phyloP scores from a whole-genome alignment of 176 grass and related monocot species.

The Secale cereale region DNA sequence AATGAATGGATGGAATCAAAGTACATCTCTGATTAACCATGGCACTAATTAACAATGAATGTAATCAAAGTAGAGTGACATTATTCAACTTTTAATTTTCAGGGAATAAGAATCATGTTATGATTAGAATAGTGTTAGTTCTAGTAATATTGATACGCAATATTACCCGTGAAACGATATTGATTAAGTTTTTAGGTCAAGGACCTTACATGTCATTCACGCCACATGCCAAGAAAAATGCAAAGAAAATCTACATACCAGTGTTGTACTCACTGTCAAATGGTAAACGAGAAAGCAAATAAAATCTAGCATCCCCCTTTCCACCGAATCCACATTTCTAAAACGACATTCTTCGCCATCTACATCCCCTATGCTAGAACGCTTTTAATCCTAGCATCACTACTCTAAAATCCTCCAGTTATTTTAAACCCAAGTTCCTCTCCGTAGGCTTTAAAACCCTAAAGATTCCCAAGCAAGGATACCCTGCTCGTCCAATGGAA shows the following conservation, averaged over 20 bases:
- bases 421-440: constrained; percentile 34
- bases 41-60: background rate
- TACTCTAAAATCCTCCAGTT: constrained; percentile 3
- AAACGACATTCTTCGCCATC: constrained; percentile 20
- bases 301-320: background rate
- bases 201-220: background rate
- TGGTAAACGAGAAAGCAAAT: background rate
- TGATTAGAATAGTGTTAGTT: background rate
- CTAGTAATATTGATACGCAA: background rate
- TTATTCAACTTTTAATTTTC: background rate
- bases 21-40: background rate
- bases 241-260: background rate
- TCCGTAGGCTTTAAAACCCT: constrained; percentile 39
- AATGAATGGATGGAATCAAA: background rate
- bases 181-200: background rate
- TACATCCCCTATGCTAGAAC: constrained; percentile 27
- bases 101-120: background rate
- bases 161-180: background rate
- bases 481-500: constrained; percentile 40
- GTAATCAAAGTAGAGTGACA: background rate
- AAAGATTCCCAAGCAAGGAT: constrained; percentile 39
- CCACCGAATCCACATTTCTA: background rate
- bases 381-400: constrained; percentile 17
- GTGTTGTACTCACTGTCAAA: background rate
- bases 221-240: background rate